These are phyloP conservation scores for Macadamia tetraphylla DNA, from an alignment of 164 flowering plant species.

Conservation along the genomic window DNA sequence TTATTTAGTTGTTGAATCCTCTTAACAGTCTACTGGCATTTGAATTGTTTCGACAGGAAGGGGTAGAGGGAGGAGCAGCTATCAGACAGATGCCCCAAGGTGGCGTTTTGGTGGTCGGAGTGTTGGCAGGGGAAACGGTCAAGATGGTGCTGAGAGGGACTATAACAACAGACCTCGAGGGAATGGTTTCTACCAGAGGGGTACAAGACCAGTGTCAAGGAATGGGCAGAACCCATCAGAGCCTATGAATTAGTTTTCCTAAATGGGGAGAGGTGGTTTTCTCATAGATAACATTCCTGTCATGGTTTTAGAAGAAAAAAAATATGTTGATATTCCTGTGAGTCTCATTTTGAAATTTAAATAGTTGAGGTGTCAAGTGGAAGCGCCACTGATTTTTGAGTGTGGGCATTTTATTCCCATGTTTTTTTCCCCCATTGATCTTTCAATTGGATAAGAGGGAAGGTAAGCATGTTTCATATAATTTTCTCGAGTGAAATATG, in stretches of 20 bases:
- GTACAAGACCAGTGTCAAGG: conserved; percentile 43
- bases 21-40: not conserved
- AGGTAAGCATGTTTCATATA: not conserved
- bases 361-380: not conserved
- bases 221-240: conserved; percentile 33
- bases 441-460: not conserved
- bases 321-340: too few species aligned
- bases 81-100: conserved; percentile 45
- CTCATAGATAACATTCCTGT: not conserved
- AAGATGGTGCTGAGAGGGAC: conserved; percentile 45
- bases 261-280: not conserved
- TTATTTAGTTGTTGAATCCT: too few species aligned
- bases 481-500: too few species aligned
- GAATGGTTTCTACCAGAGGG: conserved; percentile 56
- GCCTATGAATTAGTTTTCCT: not conserved
- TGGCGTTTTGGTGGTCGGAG: conserved; percentile 48
- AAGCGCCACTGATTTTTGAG: not conserved
- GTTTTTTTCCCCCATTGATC: not conserved
- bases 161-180: conserved; percentile 51
- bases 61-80: conserved; percentile 69
- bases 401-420: not conserved
- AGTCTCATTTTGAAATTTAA: too few species aligned
- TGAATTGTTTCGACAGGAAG: conserved; percentile 33
- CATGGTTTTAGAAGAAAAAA: not conserved
- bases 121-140: conserved; percentile 40